These are phyloP conservation scores for Ramularia endophylla DNA, from an alignment of 2,329 filamentous ascomycete genomes.

Conservation along the genomic window DNA sequence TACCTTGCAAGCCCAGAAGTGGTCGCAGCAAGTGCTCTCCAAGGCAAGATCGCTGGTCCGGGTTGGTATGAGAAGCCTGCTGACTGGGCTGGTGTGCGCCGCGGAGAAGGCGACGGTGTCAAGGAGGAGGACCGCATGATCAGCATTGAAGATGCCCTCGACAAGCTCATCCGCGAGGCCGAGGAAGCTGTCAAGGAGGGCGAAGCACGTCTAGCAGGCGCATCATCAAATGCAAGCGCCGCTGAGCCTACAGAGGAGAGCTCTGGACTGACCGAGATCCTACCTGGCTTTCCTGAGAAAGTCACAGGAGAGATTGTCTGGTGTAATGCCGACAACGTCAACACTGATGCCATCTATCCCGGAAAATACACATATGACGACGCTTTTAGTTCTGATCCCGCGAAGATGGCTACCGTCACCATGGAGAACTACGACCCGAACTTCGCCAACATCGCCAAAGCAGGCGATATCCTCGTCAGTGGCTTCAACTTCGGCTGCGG, in stretches of 20 bases:
- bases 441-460: constrained; percentile 59
- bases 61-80: constrained; percentile 71
- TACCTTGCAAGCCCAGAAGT: constrained; percentile 88
- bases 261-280: constrained; percentile 57
- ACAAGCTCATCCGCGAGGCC: constrained; percentile 63
- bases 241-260: constrained; percentile 21
- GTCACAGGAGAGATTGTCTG: constrained; percentile 84
- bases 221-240: constrained; percentile 26
- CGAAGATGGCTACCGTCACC: constrained; percentile 80
- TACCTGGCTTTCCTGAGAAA: constrained; percentile 79
- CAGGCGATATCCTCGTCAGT: constrained; percentile 74
- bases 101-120: constrained; percentile 66
- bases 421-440: constrained; percentile 88
- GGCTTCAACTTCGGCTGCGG: constrained; percentile 90
- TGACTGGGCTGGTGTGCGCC: constrained; percentile 59
- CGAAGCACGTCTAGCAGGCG: constrained; percentile 41
- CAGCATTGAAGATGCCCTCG: constrained; percentile 63
- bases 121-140: constrained; percentile 58
- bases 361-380: constrained; percentile 93
- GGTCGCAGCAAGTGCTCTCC: constrained; percentile 80
- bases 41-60: constrained; percentile 66
- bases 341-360: constrained; percentile 89
- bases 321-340: constrained; percentile 78
- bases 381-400: constrained; percentile 62
- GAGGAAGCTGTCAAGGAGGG: constrained; percentile 56